These are phyloP conservation scores for Ensete glaucum DNA, from an alignment of 176 grass and related monocot species.

Conservation along the genomic window DNA sequence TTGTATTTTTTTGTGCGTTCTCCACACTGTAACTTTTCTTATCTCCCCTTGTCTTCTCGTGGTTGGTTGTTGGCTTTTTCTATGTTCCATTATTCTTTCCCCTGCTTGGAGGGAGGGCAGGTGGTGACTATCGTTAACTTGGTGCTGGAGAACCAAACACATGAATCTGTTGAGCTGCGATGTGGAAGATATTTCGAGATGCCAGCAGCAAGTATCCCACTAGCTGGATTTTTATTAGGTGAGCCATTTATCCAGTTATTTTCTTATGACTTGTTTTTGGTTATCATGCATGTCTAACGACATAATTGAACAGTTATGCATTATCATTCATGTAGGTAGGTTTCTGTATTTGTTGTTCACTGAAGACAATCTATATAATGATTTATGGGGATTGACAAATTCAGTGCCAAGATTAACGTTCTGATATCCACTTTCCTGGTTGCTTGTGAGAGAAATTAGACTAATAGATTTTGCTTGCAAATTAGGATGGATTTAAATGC, in stretches of 20 bases:
- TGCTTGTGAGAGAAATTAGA: background rate
- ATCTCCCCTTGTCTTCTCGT: background rate
- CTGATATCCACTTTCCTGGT: background rate
- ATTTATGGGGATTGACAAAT: background rate
- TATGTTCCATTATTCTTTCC: constrained; percentile 11
- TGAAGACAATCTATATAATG: background rate
- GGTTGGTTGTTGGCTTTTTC: background rate
- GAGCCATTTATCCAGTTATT: constrained; percentile 16
- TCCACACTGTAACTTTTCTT: background rate
- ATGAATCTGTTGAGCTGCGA: constrained; percentile 21
- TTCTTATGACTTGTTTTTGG: background rate
- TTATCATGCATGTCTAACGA: background rate
- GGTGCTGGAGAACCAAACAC: constrained; percentile 41
- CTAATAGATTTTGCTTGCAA: no score
- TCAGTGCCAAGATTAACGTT: background rate
- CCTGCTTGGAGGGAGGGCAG: constrained; percentile 21
- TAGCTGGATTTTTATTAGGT: constrained; percentile 80
- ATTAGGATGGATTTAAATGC: background rate
- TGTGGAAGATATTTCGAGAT: constrained; percentile 11
- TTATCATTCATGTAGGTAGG: background rate
- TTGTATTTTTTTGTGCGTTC: background rate
- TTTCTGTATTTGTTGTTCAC: background rate
- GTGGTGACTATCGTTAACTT: constrained; percentile 44
- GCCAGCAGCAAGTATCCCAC: constrained; percentile 39
- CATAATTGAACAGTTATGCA: background rate